Percentiles rank a stretch among this genome's conserved stretches.
phyloP scores from a whole-genome alignment of 1,284 basidiomycete species.

The Boletus calvinii region DNA sequence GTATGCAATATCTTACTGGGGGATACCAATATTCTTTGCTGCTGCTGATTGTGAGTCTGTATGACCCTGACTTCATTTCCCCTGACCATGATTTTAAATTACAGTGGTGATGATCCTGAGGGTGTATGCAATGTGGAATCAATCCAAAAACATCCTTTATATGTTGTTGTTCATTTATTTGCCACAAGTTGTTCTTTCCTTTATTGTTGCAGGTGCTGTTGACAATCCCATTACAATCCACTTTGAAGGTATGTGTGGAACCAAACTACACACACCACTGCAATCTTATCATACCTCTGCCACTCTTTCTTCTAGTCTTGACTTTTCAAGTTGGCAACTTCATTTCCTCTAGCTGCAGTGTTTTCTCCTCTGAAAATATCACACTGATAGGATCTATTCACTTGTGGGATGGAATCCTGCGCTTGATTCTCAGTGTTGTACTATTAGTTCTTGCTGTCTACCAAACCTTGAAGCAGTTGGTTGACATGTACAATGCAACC shows the following conservation, averaged over 20 bases:
- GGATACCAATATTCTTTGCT: not conserved
- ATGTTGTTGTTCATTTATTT: not conserved
- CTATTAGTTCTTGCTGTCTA: slow-evolving; percentile 4
- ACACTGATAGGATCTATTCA: no score
- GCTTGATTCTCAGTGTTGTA: no score
- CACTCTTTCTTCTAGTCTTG: no score
- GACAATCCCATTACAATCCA: not conserved
- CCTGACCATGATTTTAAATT: not conserved
- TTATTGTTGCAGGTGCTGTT: not conserved
- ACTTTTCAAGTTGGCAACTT: no score
- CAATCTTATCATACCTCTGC: not conserved
- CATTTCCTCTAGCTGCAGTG: no score
- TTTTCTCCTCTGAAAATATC: no score
- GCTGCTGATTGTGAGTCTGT: not conserved
- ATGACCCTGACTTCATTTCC: no score
- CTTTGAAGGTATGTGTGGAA: not conserved
- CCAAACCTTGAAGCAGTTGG: not conserved
- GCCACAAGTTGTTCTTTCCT: not conserved
- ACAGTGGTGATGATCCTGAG: not conserved
- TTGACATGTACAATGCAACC: not conserved
- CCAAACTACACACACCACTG: not conserved
- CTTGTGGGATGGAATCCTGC: no score
- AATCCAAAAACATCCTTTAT: not conserved
- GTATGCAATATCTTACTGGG: not conserved
- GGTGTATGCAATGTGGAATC: not conserved